Evolutionary conservation across 768 basidiomycete species (phyloP).

Genomic region (Crucibulum laeve): DNA sequence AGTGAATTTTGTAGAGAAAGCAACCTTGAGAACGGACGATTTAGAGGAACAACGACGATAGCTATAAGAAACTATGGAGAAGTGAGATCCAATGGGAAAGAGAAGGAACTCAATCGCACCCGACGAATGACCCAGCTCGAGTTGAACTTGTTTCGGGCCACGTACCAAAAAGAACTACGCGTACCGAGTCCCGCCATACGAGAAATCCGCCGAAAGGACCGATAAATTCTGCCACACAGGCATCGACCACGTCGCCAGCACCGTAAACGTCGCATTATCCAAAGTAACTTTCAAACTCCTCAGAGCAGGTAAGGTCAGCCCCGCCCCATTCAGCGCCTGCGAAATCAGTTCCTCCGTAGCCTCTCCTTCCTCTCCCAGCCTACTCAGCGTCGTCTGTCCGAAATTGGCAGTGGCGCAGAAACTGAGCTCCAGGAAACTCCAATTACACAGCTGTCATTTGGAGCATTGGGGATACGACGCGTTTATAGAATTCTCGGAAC

Average conservation of each 20-base stretch:
- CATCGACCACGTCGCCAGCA: conserved; percentile 65
- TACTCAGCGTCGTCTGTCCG: conserved; percentile 13
- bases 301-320: conserved; percentile 55
- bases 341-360: neutral
- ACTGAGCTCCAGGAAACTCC: conserved; percentile 66
- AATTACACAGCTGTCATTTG: conserved; percentile 47
- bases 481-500: conserved; percentile 50
- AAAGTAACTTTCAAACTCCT: conserved; percentile 65
- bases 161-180: conserved; percentile 62
- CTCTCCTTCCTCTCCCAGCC: neutral
- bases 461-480: conserved; percentile 53
- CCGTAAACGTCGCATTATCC: conserved; percentile 66
- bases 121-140: conserved; percentile 71
- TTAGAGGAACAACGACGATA: too few species aligned
- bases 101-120: conserved; percentile 59
- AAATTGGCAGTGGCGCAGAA: too few species aligned
- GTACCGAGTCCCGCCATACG: conserved; percentile 64
- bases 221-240: conserved; percentile 59
- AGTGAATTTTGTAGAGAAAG: too few species aligned
- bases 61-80: too few species aligned
- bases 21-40: too few species aligned
- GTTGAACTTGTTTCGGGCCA: conserved; percentile 53
- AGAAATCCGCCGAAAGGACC: conserved; percentile 68
- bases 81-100: too few species aligned
- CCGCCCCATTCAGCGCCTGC: neutral